Conservation (phyloP, 2,329 filamentous ascomycete species). For the Penicillium sclerotigenum region DNA sequence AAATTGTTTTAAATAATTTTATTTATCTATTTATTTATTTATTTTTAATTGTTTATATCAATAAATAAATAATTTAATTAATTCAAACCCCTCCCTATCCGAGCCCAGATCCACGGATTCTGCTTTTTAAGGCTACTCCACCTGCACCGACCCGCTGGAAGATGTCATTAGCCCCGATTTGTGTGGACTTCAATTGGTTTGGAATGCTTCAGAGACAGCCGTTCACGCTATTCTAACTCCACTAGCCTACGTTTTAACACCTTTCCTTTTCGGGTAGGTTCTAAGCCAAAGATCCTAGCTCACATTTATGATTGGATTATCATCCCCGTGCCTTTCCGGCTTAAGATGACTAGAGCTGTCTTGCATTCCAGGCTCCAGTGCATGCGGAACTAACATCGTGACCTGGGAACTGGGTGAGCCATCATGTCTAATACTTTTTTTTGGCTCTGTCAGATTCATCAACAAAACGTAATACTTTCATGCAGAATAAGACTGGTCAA, state of each 20-base stretch:
- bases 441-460: constrained; percentile 1
- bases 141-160: constrained; percentile 19
- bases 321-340: neutral
- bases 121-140: constrained; percentile 16
- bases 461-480: neutral
- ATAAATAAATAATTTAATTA: neutral
- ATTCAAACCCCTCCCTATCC: neutral
- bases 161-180: constrained; percentile 4
- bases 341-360: neutral
- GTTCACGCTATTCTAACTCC: constrained; percentile 19
- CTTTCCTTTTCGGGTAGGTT: constrained; percentile 6
- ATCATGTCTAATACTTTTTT: neutral
- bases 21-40: neutral
- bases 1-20: neutral
- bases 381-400: neutral
- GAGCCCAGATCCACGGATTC: constrained; percentile 9
- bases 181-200: neutral
- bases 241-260: constrained; percentile 6
- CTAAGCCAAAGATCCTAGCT: neutral
- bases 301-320: neutral
- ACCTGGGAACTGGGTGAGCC: constrained; percentile 1
- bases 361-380: neutral
- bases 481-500: neutral
- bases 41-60: neutral
- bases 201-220: constrained; percentile 13